A percentile compares a stretch with the other conserved stretches of the same genome.
Evolutionary conservation across 2,329 filamentous ascomycete species (phyloP).

Genomic region (Graphium sp.): DNA sequence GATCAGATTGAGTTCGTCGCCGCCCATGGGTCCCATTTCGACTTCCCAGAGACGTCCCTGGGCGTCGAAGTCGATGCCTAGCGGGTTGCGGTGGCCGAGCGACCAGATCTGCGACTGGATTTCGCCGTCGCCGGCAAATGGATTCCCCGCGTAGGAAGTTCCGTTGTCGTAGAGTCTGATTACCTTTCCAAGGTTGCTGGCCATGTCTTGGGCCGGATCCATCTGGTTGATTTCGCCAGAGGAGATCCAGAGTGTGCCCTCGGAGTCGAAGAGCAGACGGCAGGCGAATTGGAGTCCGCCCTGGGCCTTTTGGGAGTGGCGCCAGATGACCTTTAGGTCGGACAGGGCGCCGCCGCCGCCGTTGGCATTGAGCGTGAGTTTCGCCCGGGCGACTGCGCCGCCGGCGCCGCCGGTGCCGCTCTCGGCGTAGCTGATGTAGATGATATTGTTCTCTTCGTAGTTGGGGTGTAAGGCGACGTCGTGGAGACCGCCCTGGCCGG

Average conservation of each 20-base stretch:
- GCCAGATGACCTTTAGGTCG: conserved; percentile 14
- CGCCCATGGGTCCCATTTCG: conserved; percentile 17
- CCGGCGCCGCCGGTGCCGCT: conserved; percentile 10
- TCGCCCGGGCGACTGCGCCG: conserved; percentile 14
- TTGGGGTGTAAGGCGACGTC: conserved; percentile 16
- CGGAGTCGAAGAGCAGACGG: conserved; percentile 13
- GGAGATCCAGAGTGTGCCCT: conserved; percentile 14
- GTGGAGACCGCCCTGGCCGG: conserved; percentile 15
- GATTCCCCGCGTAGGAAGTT: conserved; percentile 13
- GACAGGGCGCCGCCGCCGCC: conserved; percentile 13
- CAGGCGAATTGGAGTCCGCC: conserved; percentile 14
- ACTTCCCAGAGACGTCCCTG: conserved; percentile 16
- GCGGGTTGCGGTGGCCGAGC: conserved; percentile 15
- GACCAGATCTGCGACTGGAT: conserved; percentile 14
- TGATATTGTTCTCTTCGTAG: conserved; percentile 13
- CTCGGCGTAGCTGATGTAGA: conserved; percentile 17
- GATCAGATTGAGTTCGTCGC: conserved; percentile 18
- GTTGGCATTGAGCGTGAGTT: conserved; percentile 12
- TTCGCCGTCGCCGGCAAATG: conserved; percentile 13
- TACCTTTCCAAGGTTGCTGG: conserved; percentile 16
- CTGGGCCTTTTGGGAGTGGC: conserved; percentile 12
- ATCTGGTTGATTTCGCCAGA: conserved; percentile 16
- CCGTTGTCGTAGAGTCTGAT: conserved; percentile 15
- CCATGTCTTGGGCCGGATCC: conserved; percentile 13
- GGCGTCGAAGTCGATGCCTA: conserved; percentile 16